Base-by-base conservation (phyloP, 2,329 filamentous ascomycete species). In the Phialophora chinensis region DNA sequence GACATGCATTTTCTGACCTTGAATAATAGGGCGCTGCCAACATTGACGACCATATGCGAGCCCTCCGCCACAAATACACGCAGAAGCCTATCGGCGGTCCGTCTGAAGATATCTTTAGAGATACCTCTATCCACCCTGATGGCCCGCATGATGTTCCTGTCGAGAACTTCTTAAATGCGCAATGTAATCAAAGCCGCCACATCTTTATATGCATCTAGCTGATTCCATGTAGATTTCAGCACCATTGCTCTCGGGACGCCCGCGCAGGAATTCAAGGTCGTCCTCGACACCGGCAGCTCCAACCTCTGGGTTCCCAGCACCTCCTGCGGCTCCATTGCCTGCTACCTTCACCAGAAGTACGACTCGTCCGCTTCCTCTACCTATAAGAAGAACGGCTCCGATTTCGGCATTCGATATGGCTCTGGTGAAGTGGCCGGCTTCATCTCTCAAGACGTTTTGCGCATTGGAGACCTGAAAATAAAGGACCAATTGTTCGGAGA, bases 301-400 rank as follows among this genome's bases (percentile, higher is more conserved):
- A 99, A 99, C 85, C 87, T 99, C 71, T 99, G 96, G 96, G 93
- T 99, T 67, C 96, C 96, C 47, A 97, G 93, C 27, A 85, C 87
- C 65, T 86, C 92, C 77, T 99, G 96, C 81, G 89, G 87, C 77
- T 97, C 93, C 77, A 99, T 99, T 77, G 96, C 95, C 72, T 99
- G 95, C 87, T 99, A 94, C 83, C 88, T 99, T 67, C 95, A 99
- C 86, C 89, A 82, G 81, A 99, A 96, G 84, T 99, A 98, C 84
- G 93, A 98, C 82, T 95, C 93, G 66, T 91, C 89, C 44, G 83
- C 88, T 4, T 99, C 96, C 56, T 94, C 90, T 23, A 91, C 92
- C 57, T 97, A 93, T 87, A 91, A 96, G 88, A 87, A 91, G 85
- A 99, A 99, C 78, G 96, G 95, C 73, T 90, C 90, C 73, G 86